A percentile compares a stretch with the other conserved stretches of the same genome.
Conservation (phyloP, 2,329 filamentous ascomycete genomes). For the Neofusicoccum laricinum region DNA sequence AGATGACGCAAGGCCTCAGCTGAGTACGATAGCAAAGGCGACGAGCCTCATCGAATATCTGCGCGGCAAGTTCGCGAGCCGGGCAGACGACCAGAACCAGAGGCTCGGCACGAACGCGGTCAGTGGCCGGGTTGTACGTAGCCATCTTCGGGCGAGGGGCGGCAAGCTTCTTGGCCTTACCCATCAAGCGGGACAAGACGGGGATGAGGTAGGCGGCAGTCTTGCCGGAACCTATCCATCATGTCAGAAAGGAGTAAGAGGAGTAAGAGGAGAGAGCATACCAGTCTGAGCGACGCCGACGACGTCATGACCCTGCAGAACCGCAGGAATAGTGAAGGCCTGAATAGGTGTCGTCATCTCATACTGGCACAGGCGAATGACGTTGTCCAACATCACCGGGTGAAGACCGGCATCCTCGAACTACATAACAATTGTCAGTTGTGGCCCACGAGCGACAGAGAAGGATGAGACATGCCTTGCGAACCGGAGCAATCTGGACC, state of each 20-base stretch:
- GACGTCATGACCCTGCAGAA: slow-evolving; percentile 73
- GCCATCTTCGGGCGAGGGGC: slow-evolving; percentile 69
- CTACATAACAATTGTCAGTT: slow-evolving; percentile 37
- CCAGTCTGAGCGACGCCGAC: slow-evolving; percentile 92
- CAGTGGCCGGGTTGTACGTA: slow-evolving; percentile 50
- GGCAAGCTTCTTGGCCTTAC: slow-evolving; percentile 85
- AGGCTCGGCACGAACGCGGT: slow-evolving; percentile 73
- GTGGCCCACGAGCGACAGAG: not conserved
- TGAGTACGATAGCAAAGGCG: slow-evolving; percentile 93
- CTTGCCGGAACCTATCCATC: slow-evolving; percentile 82
- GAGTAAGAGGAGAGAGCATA: slow-evolving; percentile 43
- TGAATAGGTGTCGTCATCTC: slow-evolving; percentile 79
- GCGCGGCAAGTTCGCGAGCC: slow-evolving; percentile 84
- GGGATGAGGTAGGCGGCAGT: slow-evolving; percentile 91
- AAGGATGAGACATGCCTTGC: slow-evolving; percentile 42
- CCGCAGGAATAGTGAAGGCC: slow-evolving; percentile 76
- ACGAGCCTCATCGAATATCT: slow-evolving; percentile 92
- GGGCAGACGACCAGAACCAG: slow-evolving; percentile 82
- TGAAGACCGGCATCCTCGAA: slow-evolving; percentile 82
- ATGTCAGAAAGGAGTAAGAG: not conserved
- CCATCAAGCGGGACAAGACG: slow-evolving; percentile 87
- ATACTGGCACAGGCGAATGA: slow-evolving; percentile 68
- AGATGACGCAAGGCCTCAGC: slow-evolving; percentile 86
- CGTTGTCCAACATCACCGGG: slow-evolving; percentile 76
- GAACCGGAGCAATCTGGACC: slow-evolving; percentile 47